Conservation (phyloP, 225 moss, liverwort and hornwort species). For the Bryum argenteum region DNA sequence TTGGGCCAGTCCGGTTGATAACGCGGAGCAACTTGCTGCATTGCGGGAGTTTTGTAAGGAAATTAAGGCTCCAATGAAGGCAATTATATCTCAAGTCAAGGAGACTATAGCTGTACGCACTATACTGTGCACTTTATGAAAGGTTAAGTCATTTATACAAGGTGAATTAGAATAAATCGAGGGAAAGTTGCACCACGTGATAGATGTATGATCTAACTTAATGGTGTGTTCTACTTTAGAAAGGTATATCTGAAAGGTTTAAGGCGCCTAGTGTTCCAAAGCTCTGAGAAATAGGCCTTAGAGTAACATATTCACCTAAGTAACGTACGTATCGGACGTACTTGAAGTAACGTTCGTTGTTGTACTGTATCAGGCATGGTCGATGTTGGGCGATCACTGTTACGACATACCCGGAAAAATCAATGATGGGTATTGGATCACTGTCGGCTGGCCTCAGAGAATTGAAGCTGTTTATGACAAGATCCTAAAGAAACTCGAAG, state of each 20-base stretch:
- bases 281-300: neutral
- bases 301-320: neutral
- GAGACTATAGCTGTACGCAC: conserved; percentile 51
- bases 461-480: conserved; percentile 43
- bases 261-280: neutral
- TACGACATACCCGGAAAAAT: conserved; percentile 66
- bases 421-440: conserved; percentile 71
- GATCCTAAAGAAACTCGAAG: conserved; percentile 56
- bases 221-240: neutral
- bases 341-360: conserved; percentile 1
- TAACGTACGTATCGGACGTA: too few species aligned
- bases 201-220: neutral
- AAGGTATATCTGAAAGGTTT: neutral
- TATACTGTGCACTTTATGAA: neutral
- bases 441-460: conserved; percentile 71
- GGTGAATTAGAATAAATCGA: neutral
- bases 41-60: conserved; percentile 51
- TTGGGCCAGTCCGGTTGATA: conserved; percentile 60
- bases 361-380: conserved; percentile 53
- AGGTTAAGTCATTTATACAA: neutral
- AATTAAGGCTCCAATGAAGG: conserved; percentile 57
- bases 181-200: neutral
- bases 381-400: conserved; percentile 60
- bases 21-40: conserved; percentile 63
- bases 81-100: conserved; percentile 56